phyloP scores from a whole-genome alignment of 176 grass and related monocot genomes.

The Oryza glumipatula region DNA sequence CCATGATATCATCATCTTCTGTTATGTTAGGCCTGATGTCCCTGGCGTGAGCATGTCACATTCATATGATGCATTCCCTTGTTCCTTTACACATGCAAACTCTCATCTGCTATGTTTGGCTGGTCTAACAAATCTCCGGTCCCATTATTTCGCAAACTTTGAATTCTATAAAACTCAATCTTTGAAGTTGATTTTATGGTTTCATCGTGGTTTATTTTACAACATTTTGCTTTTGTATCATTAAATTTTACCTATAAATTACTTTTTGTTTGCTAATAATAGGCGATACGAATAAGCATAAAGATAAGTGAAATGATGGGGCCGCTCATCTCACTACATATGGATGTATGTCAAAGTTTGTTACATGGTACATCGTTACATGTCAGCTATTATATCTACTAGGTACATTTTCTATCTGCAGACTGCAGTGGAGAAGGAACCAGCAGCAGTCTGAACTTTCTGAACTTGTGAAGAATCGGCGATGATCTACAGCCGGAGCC shows the following conservation, averaged over 20 bases:
- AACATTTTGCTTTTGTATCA: too few species aligned
- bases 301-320: too few species aligned
- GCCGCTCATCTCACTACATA: background rate
- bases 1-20: constrained; percentile 41
- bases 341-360: constrained; percentile 28
- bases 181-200: too few species aligned
- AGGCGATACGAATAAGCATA: too few species aligned
- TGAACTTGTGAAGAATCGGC: background rate
- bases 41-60: background rate
- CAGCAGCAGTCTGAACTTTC: background rate
- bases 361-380: constrained; percentile 37
- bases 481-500: constrained; percentile 67
- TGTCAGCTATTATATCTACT: constrained; percentile 24
- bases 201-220: too few species aligned
- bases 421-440: constrained; percentile 10
- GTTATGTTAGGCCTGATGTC: constrained; percentile 45
- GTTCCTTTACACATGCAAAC: constrained; percentile 22
- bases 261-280: too few species aligned
- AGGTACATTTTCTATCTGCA: constrained; percentile 41
- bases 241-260: too few species aligned
- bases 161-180: too few species aligned
- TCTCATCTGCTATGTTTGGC: constrained; percentile 5
- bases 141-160: too few species aligned
- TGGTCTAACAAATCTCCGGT: background rate
- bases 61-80: constrained; percentile 35